Percentiles rank a stretch among this genome's conserved stretches.
Evolutionary conservation across 768 basidiomycete species (phyloP).

Genomic region (Pholiota microspora): DNA sequence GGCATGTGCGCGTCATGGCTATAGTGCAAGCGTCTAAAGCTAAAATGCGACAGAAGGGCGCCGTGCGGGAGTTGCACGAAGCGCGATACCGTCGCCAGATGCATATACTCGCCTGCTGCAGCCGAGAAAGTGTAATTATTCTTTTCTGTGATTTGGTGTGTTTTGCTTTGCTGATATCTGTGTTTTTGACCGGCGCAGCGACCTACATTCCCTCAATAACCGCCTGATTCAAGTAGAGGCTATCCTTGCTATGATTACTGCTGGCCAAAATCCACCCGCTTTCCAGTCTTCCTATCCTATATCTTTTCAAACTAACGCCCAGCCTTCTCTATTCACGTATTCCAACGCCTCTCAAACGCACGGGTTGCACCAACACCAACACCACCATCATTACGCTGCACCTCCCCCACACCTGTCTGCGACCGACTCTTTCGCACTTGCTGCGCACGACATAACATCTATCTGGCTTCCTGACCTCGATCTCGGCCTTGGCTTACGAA

Average conservation of each 20-base stretch:
- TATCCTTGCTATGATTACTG: constrained; percentile 47
- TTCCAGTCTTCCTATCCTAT: constrained; percentile 37
- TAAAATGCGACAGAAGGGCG: constrained; percentile 78
- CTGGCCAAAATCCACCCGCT: constrained; percentile 33
- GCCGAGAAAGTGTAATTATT: constrained; percentile 73
- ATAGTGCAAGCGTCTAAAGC: constrained; percentile 85
- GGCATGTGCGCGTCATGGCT: not conserved
- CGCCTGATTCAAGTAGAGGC: constrained; percentile 71
- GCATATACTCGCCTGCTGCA: constrained; percentile 77
- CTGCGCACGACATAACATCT: constrained; percentile 53
- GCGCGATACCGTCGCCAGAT: constrained; percentile 70
- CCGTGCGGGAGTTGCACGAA: constrained; percentile 81
- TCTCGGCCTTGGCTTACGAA: constrained; percentile 8
- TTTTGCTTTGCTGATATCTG: not conserved
- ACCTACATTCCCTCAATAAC: constrained; percentile 82
- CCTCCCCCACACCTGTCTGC: constrained; percentile 36
- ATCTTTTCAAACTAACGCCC: constrained; percentile 30
- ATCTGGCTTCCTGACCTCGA: constrained; percentile 56
- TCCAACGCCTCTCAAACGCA: constrained; percentile 3
- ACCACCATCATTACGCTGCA: constrained; percentile 32
- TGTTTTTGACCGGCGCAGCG: constrained; percentile 34
- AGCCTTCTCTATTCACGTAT: not conserved
- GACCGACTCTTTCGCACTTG: constrained; percentile 43
- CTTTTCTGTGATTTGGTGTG: not conserved
- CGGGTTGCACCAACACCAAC: constrained; percentile 17